Evolutionary conservation across 2,329 filamentous ascomycete genomes (phyloP), one percentile per base, ranked within the genome.

Genomic region (Alternaria sp.): DNA sequence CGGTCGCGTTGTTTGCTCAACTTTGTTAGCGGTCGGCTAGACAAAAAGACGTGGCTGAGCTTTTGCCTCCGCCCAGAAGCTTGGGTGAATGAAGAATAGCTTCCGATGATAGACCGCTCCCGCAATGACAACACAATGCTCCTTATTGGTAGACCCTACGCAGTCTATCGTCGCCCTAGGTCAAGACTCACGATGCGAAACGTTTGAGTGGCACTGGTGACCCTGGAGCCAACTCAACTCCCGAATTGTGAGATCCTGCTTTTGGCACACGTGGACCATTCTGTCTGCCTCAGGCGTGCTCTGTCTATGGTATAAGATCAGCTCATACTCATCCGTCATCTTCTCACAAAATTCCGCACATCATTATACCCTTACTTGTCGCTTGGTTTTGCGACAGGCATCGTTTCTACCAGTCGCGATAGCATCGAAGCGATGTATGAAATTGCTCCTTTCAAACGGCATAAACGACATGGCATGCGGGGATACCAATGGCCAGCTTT

Each of bases 131-230:
- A 23, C 30, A 36, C 11, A 6, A 40, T n/a, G 8, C 7, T 9
- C 21, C 23, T 19, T 36, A 43, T 19, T 43, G 23, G 19, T 25
- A n/a, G 30, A 17, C 11, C 19, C 13, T 8, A 15, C n/a, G 19
- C 12, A 43, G 17, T 32, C n/a, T 30, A 54, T 49, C 9, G 30
- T 43, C 19, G 4, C 21, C 17, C 30, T 19, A 9, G 32, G 43
- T 19, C 43, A 54, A 49, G 23, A 54, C 43, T 59, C 49, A 62
- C 46, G 40, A 52, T 49, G 19, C 25, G 25, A 36, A 44, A 59
- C 43, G 43, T 30, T 59, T 59, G 30, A 49, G 49, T 62, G 50
- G 43, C 60, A 59, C 55, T 62, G 13, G 55, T 52, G 47, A 54
- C 44, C n/a, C 11, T 43, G 30, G 47, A 15, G 43, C 59, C 54